Evolutionary conservation across 371 early-diverging fungal species (phyloP).

Genomic region (Mortierella sp.): DNA sequence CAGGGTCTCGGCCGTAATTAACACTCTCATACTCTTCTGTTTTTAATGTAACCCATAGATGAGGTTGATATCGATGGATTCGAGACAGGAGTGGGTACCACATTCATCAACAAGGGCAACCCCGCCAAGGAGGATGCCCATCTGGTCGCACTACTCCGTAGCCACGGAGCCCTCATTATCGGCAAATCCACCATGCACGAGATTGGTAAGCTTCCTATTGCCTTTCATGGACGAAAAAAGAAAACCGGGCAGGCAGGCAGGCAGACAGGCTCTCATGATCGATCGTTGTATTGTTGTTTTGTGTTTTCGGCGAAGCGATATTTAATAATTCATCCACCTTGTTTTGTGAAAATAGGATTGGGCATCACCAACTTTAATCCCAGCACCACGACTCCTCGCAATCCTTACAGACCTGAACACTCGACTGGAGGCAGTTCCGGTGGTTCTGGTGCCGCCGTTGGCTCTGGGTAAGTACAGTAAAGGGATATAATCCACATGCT

Average conservation of each 20-base stretch:
- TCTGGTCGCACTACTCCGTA: conserved; percentile 63
- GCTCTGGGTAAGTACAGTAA: conserved; percentile 59
- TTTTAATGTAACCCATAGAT: conserved; percentile 21
- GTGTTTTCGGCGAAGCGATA: not conserved
- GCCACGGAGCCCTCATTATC: conserved; percentile 72
- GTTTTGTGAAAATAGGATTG: conserved; percentile 22
- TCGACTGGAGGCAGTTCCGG: conserved; percentile 84
- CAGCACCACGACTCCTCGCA: conserved; percentile 71
- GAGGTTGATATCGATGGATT: conserved; percentile 71
- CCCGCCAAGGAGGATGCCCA: conserved; percentile 68
- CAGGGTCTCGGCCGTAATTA: not conserved
- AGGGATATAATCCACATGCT: no score
- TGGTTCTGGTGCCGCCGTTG: conserved; percentile 75
- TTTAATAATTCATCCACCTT: not conserved
- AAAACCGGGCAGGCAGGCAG: not conserved
- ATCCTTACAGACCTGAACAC: conserved; percentile 71
- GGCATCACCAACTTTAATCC: conserved; percentile 67
- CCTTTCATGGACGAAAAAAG: not conserved
- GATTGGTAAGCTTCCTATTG: conserved; percentile 57
- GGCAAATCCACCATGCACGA: conserved; percentile 77
- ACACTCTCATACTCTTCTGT: not conserved
- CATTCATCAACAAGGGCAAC: conserved; percentile 65
- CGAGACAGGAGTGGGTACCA: conserved; percentile 71
- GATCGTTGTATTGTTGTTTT: not conserved
- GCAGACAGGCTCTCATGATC: not conserved